A percentile compares a stretch with the other conserved stretches of the same genome.
Evolutionary conservation across 139 green algal genomes (phyloP).

Genomic region (Haematococcus sp.): DNA sequence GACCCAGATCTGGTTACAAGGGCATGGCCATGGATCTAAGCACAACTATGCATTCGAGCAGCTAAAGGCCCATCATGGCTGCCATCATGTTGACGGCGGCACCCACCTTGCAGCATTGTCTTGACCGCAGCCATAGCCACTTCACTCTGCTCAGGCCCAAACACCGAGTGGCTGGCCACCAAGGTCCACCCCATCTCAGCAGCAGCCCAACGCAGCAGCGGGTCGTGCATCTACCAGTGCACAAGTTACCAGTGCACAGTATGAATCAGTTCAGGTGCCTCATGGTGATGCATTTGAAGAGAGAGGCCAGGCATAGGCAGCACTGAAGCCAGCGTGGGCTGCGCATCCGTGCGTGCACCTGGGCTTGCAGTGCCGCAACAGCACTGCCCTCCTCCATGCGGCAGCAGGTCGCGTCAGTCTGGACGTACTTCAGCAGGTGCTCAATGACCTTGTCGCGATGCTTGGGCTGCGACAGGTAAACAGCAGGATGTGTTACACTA

Average conservation of each 20-base stretch:
- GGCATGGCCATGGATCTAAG: too few relatives aligned
- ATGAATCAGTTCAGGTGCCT: neutral
- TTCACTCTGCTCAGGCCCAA: slow-evolving; percentile 51
- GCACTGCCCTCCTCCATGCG: slow-evolving; percentile 43
- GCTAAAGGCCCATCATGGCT: too few relatives aligned
- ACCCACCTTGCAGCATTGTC: slow-evolving; percentile 45
- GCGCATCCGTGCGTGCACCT: too few relatives aligned
- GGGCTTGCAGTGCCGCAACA: slow-evolving; percentile 17
- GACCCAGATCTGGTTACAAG: too few relatives aligned
- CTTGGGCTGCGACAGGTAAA: slow-evolving; percentile 53
- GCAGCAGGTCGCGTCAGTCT: slow-evolving; percentile 78
- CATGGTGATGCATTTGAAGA: too few relatives aligned
- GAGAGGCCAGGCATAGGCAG: too few relatives aligned
- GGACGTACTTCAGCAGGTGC: slow-evolving; percentile 81
- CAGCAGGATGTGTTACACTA: neutral
- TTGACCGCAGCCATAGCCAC: slow-evolving; percentile 33
- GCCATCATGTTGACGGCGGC: too few relatives aligned
- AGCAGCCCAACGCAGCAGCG: slow-evolving; percentile 62
- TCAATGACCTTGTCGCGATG: slow-evolving; percentile 61
- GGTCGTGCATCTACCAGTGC: slow-evolving; percentile 50
- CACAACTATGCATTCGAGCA: too few relatives aligned
- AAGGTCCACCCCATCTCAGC: slow-evolving; percentile 55
- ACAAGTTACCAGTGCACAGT: neutral
- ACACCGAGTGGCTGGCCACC: slow-evolving; percentile 60
- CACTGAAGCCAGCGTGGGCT: too few relatives aligned